Base-by-base conservation (phyloP, 2,329 filamentous ascomycete genomes). In the Corynespora cassiicola region DNA sequence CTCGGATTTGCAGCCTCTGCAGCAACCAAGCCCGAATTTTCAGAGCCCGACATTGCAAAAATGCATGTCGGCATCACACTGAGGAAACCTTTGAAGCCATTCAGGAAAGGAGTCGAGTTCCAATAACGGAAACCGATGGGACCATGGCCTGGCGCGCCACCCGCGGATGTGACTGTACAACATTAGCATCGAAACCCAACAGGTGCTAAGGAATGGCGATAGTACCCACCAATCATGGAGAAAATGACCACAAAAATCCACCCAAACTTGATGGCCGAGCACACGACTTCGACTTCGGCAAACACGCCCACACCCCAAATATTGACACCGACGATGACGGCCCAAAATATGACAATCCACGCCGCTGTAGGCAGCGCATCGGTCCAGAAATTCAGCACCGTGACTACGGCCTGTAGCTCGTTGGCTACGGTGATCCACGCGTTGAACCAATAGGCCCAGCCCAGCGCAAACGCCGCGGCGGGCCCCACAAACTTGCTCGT, bases 171-270 rank as follows among this genome's bases (percentile, higher is more conserved):
- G 29, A 74, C 66, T 58, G 16, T 22, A 15, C 7, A 31, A 11
- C 9, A 12, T 32, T 30, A 9, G 29, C 40, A 16, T n/a, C n/a
- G n/a, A n/a, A n/a, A n/a, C n/a, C n/a, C n/a, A 28, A n/a, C 7
- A 19, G n/a, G 11, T 35, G 3, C 14, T 25, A 15, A 9, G 16
- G 16, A 22, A n/a, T n/a, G n/a, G n/a, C n/a, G n/a, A n/a, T n/a
- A 25, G 14, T 8, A 43, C 58, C 27, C 36, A 62, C 59, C 58
- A 29, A 68, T 67, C 24, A 72, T 58, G 11, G 71, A 71, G 30
- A 75, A 67, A 47, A 77, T 75, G 46, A 75, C 71, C 16, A 75
- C 64, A 36, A 76, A 68, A 36, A 76, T 75, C 71, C 73, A 75
- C 21, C 67, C 62, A 23, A 76, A 74, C 43, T 77, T 77, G 51